Evolutionary conservation across 1,284 basidiomycete genomes (phyloP), one percentile per base, ranked within the genome.

Genomic region (Vanrija sp.): DNA sequence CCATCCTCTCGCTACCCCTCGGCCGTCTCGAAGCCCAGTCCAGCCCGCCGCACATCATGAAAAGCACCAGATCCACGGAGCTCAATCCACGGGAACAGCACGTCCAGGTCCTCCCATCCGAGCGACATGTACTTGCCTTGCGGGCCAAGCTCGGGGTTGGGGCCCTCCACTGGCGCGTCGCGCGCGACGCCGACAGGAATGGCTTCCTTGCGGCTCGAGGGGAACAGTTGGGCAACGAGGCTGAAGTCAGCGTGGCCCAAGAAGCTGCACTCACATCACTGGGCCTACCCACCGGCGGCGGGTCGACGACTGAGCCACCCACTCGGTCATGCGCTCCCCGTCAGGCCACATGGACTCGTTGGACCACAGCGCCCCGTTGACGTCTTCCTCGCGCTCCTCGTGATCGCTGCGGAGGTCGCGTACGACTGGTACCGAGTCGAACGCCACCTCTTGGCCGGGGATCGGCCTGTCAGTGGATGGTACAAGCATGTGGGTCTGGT

Each of bases 101-200:
- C 65, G 39, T 72, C 65, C 10, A 75, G 44, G 58, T 76, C 74
- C 43, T 72, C 72, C 51, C 71, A 75, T 0, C 69, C 73, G 3
- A 76, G 53, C n/a, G 65, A 68, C 4, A 61, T 69, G 54, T 74
- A 76, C 66, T 66, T 72, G 14, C 74, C 74, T n/a, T 60, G 60
- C 8, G 71, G 68, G 3, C 74, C 74, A 5, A 74, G 54, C 50
- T 70, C 67, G 18, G 65, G 55, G 18, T 63, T 49, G 8, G 58
- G 25, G 0, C 74, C 74, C 55, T 76, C 73, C 1, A 65, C 49
- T 0, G 51, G 51, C n/a, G 47, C 29, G 15, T 46, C 46, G 1
- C 62, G 57, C 15, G 55, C 46, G 1, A 62, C 56, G 10, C 66
- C 64, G 2, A 57, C 49, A 14, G 71, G 71, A 28, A 57, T 57